Evolutionary conservation across 192 early-diverging fungal genomes (phyloP).

Genomic region (Backusella sp.): DNA sequence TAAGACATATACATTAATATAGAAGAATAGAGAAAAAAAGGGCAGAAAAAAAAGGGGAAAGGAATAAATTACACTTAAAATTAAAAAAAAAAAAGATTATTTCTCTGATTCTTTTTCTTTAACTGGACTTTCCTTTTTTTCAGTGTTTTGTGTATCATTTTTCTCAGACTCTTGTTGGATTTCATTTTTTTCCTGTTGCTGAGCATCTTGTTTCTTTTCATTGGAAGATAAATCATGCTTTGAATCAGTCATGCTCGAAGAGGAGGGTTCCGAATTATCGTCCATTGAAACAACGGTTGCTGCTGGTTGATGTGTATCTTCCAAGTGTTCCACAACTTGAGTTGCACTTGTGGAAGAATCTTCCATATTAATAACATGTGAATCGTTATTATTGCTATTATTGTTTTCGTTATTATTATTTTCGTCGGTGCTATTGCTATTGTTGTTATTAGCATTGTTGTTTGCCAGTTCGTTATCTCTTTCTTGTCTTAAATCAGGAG

Average conservation of each 20-base stretch:
- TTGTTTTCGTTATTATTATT: not conserved
- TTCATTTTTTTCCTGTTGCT: not conserved
- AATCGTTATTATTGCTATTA: not conserved
- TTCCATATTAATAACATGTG: conserved; percentile 9
- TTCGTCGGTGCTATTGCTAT: not conserved
- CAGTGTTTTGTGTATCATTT: not conserved
- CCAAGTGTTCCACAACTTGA: conserved; percentile 1
- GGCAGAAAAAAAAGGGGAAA: not conserved
- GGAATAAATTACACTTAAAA: not conserved
- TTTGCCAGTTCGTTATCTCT: not conserved
- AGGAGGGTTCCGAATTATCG: not conserved
- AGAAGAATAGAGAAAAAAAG: not conserved
- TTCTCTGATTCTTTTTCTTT: conserved; percentile 4
- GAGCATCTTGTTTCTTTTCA: not conserved
- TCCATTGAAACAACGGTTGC: not conserved
- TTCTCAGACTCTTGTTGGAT: not conserved
- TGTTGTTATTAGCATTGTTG: not conserved
- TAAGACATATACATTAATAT: not conserved
- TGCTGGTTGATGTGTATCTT: not conserved
- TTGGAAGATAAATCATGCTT: not conserved
- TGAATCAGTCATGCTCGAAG: not conserved
- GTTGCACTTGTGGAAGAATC: not conserved
- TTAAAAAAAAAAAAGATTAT: not conserved
- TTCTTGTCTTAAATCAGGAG: conserved; percentile 5
- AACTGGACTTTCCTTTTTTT: not conserved